These are phyloP conservation scores for Pseudofabraea citricarpa DNA, from an alignment of 2,329 filamentous ascomycete genomes.

Conservation along the genomic window DNA sequence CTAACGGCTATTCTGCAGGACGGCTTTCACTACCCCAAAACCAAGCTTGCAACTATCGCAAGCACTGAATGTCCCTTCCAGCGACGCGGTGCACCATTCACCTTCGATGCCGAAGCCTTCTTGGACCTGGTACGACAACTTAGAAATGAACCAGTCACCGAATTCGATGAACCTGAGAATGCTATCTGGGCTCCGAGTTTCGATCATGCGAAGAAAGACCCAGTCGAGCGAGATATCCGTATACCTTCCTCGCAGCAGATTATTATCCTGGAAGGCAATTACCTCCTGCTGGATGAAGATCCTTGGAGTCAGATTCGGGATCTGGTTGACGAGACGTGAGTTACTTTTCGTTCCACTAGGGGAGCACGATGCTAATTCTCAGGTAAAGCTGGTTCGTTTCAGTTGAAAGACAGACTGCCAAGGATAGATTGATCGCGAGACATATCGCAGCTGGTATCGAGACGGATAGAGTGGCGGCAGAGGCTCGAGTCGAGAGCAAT, in stretches of 20 bases:
- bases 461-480: constrained; percentile 61
- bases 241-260: constrained; percentile 57
- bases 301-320: constrained; percentile 62
- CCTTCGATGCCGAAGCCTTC: constrained; percentile 76
- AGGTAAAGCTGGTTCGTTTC: constrained; percentile 84
- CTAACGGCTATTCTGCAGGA: constrained; percentile 85
- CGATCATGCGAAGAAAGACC: constrained; percentile 76
- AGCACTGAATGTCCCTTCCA: constrained; percentile 70
- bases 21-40: constrained; percentile 83
- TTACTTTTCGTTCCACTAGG: too few relatives aligned
- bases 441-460: constrained; percentile 80
- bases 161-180: too few relatives aligned
- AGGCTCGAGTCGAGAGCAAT: constrained; percentile 70
- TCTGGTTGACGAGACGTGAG: constrained; percentile 66
- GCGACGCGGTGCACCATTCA: constrained; percentile 86
- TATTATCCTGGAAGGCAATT: constrained; percentile 74
- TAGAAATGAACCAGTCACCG: constrained; percentile 8
- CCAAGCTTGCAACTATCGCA: constrained; percentile 73
- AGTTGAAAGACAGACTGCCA: constrained; percentile 66
- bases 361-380: too few relatives aligned
- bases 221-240: constrained; percentile 60
- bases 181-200: constrained; percentile 64
- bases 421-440: constrained; percentile 61
- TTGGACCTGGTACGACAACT: constrained; percentile 52
- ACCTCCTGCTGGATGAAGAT: constrained; percentile 57